These are phyloP conservation scores for Scutellaria galericulata DNA, from an alignment of 257 asterid species.

Conservation along the genomic window DNA sequence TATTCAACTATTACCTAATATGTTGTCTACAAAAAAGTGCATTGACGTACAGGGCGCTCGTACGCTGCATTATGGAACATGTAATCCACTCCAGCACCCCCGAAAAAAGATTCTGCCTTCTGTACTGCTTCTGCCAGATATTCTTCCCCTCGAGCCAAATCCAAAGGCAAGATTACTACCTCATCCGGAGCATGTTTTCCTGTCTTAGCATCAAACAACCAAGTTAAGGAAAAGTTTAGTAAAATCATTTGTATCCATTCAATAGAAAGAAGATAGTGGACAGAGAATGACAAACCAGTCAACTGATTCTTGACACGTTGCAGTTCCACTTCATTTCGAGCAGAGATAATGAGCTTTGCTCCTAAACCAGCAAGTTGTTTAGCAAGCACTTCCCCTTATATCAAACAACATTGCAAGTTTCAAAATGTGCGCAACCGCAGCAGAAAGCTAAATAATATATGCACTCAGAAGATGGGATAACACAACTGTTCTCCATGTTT, in stretches of 20 bases:
- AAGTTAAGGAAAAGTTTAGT: constrained; percentile 30
- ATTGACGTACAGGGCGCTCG: constrained; percentile 89
- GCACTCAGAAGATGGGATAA: not conserved
- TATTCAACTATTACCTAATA: constrained; percentile 5
- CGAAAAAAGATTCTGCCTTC: constrained; percentile 80
- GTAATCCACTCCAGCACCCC: constrained; percentile 92
- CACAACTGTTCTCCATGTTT: not conserved
- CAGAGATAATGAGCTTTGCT: constrained; percentile 92
- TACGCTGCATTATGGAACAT: constrained; percentile 96
- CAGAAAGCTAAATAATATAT: constrained; percentile 1
- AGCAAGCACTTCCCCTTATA: constrained; percentile 88
- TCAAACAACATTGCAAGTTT: not conserved
- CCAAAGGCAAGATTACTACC: constrained; percentile 84
- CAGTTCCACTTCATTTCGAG: constrained; percentile 87
- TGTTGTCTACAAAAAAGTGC: not conserved
- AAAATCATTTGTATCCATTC: constrained; percentile 14
- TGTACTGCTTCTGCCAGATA: constrained; percentile 65
- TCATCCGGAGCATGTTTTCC: constrained; percentile 88
- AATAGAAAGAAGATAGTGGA: not conserved
- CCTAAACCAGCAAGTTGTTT: constrained; percentile 89
- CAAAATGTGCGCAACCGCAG: constrained; percentile 20
- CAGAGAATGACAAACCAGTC: constrained; percentile 55
- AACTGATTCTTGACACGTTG: constrained; percentile 76
- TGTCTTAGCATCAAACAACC: constrained; percentile 43
- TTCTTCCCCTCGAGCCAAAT: constrained; percentile 79